Conservation (phyloP, 75 land plant species). For the Selaginella moellendorffii region DNA sequence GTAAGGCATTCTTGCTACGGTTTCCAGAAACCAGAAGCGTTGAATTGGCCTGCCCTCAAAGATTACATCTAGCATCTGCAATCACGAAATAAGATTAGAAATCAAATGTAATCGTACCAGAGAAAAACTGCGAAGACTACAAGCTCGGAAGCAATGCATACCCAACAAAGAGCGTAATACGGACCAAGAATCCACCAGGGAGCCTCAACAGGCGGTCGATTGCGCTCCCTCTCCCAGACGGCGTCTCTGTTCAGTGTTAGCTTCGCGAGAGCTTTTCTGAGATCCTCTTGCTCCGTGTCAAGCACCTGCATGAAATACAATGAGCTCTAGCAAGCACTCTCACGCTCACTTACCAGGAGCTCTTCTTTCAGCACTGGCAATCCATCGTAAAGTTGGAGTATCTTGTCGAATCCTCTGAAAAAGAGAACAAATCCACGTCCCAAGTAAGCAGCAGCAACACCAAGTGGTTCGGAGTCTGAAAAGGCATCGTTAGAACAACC, state of each 20-base stretch:
- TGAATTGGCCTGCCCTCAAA: slow-evolving; percentile 31
- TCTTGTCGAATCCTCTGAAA: slow-evolving; percentile 28
- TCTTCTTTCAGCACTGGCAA: slow-evolving; percentile 18
- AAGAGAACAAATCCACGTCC: slow-evolving; percentile 22
- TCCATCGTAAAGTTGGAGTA: slow-evolving; percentile 28
- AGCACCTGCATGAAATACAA: slow-evolving; percentile 13
- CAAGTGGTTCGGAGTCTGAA: slow-evolving; percentile 14
- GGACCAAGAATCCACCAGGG: slow-evolving; percentile 40
- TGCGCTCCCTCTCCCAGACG: slow-evolving; percentile 21
- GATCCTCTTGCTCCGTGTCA: slow-evolving; percentile 22
- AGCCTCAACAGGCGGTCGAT: slow-evolving; percentile 27
- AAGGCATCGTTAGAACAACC: neutral
- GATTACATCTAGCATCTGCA: slow-evolving; percentile 38
- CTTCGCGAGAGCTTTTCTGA: slow-evolving; percentile 14
- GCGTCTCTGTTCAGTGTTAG: slow-evolving; percentile 19
- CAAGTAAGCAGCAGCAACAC: slow-evolving; percentile 16
- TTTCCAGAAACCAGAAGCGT: slow-evolving; percentile 35
- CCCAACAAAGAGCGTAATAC: slow-evolving; percentile 25
- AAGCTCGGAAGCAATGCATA: slow-evolving; percentile 25
- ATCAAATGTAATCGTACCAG: slow-evolving; percentile 23
- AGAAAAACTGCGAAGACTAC: slow-evolving; percentile 29
- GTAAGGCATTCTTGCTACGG: slow-evolving; percentile 35
- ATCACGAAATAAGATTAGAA: neutral
- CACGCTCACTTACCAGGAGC: slow-evolving; percentile 5
- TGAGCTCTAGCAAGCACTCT: neutral